Evolutionary conservation across 2,329 filamentous ascomycete species (phyloP).

Genomic region (Cordyceps javanica): DNA sequence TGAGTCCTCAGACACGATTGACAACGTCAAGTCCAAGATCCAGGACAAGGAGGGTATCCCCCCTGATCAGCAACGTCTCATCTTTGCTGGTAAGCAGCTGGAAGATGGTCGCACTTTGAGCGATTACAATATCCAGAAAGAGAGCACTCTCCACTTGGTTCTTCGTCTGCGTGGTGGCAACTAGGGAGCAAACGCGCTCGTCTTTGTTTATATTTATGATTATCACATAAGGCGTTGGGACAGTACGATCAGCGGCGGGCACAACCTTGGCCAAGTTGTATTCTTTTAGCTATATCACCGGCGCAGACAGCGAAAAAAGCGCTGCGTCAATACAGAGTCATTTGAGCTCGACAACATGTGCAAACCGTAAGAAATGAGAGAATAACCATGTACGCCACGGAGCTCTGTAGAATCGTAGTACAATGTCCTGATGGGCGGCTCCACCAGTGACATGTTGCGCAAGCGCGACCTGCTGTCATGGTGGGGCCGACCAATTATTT

Average conservation of each 20-base stretch:
- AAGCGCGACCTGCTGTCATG: not conserved
- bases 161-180: slow-evolving; percentile 83
- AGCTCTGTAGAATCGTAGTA: not conserved
- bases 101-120: slow-evolving; percentile 86
- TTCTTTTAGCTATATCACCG: slow-evolving; percentile 15
- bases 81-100: slow-evolving; percentile 94
- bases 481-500: not conserved
- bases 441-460: not conserved
- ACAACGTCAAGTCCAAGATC: slow-evolving; percentile 96
- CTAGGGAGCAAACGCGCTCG: slow-evolving; percentile 26
- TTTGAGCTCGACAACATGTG: slow-evolving; percentile 4
- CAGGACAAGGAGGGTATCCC: slow-evolving; percentile 98
- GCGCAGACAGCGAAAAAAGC: slow-evolving; percentile 13
- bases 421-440: not conserved
- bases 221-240: slow-evolving; percentile 4
- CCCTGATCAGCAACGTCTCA: slow-evolving; percentile 90
- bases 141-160: slow-evolving; percentile 78
- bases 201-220: slow-evolving; percentile 8
- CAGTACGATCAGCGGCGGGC: not conserved
- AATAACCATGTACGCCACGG: too few species aligned
- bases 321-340: slow-evolving; percentile 17
- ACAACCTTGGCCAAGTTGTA: slow-evolving; percentile 7
- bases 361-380: too few species aligned
- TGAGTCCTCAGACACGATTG: slow-evolving; percentile 84
- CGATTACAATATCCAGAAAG: slow-evolving; percentile 97